phyloP scores from a whole-genome alignment of 345 rosid species.

The Bruguiera gymnorhiza region DNA sequence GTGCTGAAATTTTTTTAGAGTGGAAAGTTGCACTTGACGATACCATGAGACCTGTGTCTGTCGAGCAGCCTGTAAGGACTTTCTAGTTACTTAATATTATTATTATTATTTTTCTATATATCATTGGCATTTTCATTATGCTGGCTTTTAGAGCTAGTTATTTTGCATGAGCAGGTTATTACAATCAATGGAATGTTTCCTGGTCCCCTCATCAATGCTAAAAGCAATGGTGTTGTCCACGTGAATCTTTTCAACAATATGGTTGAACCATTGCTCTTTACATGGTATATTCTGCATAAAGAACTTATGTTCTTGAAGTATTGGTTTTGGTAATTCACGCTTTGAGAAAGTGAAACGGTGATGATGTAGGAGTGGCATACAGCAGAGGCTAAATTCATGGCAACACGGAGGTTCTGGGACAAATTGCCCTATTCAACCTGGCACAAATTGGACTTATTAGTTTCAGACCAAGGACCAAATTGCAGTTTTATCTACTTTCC shows the following conservation, averaged over 20 bases:
- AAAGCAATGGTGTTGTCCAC: constrained; percentile 20
- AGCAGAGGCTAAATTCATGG: constrained; percentile 86
- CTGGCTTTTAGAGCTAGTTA: background rate
- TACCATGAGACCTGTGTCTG: background rate
- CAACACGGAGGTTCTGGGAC: constrained; percentile 87
- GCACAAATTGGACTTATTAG: constrained; percentile 84
- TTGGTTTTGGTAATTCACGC: background rate
- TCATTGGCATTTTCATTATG: background rate
- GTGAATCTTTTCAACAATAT: constrained; percentile 26
- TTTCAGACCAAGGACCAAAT: constrained; percentile 91
- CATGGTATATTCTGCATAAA: constrained; percentile 14
- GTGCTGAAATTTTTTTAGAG: background rate
- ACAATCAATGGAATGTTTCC: constrained; percentile 30
- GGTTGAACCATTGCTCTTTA: constrained; percentile 28
- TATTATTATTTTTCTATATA: background rate
- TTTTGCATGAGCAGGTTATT: constrained; percentile 16
- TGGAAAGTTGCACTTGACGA: background rate
- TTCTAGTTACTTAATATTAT: background rate
- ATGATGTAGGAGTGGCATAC: constrained; percentile 63
- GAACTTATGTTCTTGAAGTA: background rate
- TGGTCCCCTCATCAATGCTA: constrained; percentile 25
- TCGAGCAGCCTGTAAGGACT: background rate
- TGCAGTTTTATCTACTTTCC: constrained; percentile 80
- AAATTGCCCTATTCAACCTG: constrained; percentile 81
- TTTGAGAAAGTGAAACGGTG: background rate